Base-by-base conservation (phyloP, 306 rosid species). In the Begonia masoniana region DNA sequence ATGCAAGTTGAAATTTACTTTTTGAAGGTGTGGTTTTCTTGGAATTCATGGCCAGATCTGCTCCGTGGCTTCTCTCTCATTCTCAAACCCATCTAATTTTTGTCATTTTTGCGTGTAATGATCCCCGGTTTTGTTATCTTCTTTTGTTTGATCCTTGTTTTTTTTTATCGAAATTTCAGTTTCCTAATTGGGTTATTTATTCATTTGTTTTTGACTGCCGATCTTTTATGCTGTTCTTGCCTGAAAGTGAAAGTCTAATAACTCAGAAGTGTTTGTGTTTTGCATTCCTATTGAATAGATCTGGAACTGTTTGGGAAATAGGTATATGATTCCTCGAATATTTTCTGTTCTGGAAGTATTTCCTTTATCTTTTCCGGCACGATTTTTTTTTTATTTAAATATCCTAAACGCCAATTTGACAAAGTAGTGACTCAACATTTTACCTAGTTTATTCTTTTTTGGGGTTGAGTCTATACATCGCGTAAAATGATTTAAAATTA, bases 21-120 rank as follows among this genome's bases (percentile, higher is more conserved):
- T 31, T 31, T 31, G 39, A 31, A 31, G 39, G 39, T 31, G 39
- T 5, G 2, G 7, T 12, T 42, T 43, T 56, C 24, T 9, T 36
- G 46, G 15, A 11, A 21, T 17, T 6, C 24, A 15, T 14, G 52
- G 6, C n/a, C 52, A 19, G 15, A 19, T 15, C 19, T 49, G 15
- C 1, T 23, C 15, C 13, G 8, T 52, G 8, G 6, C 13, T 31
- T 31, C 39, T 31, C 39, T 31, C 39, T 7, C 16, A 59, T 49
- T 51, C 42, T 36, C 50, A 60, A 53, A 45, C 43, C 42, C 12
- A 26, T 26, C 35, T 42, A 23, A 66, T 75, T 70, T 42, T 51
- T 68, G 61, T 59, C 73, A 74, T 74, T 70, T 64, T 70, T 74
- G 73, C 76, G 61, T 70, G 76, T 70, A 74, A 70, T 74, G 67